Conservation (phyloP, 2,329 filamentous ascomycete species). For the Epichloe glyceriae region DNA sequence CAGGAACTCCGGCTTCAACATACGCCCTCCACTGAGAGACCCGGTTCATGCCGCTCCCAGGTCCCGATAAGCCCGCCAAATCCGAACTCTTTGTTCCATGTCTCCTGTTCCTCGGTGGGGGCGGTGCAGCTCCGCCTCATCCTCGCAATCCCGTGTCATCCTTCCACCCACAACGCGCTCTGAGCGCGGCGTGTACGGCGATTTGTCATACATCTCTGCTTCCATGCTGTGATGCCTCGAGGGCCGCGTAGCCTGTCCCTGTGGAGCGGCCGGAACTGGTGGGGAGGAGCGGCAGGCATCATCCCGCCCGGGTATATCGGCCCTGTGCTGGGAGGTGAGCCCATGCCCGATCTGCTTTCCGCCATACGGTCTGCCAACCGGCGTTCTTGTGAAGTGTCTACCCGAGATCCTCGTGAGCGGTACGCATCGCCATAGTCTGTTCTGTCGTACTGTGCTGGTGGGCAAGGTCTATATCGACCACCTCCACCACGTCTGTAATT, state of each 20-base stretch:
- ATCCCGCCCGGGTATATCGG: constrained; percentile 19
- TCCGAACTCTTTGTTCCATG: constrained; percentile 27
- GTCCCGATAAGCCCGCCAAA: constrained; percentile 34
- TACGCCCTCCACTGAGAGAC: constrained; percentile 37
- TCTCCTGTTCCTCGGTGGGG: constrained; percentile 17
- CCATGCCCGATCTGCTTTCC: constrained; percentile 24
- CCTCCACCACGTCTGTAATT: constrained; percentile 28
- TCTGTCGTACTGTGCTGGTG: constrained; percentile 1
- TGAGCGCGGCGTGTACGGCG: constrained; percentile 16
- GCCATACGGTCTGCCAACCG: constrained; percentile 35
- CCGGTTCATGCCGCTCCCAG: constrained; percentile 30
- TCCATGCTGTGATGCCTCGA: constrained; percentile 29
- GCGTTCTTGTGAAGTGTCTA: no score
- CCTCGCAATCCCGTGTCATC: constrained; percentile 19
- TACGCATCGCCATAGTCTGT: constrained; percentile 29
- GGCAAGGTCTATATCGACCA: constrained; percentile 1
- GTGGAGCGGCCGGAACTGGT: background rate
- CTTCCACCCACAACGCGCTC: constrained; percentile 17
- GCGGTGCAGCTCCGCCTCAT: constrained; percentile 15
- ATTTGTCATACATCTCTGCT: constrained; percentile 20
- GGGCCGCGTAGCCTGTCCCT: background rate
- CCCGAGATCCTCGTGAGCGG: constrained; percentile 23
- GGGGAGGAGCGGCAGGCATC: constrained; percentile 3
- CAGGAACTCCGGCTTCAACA: constrained; percentile 30
- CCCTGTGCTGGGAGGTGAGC: constrained; percentile 22